Evolutionary conservation across 768 basidiomycete genomes (phyloP).

Genomic region (Tylopilus balloui): DNA sequence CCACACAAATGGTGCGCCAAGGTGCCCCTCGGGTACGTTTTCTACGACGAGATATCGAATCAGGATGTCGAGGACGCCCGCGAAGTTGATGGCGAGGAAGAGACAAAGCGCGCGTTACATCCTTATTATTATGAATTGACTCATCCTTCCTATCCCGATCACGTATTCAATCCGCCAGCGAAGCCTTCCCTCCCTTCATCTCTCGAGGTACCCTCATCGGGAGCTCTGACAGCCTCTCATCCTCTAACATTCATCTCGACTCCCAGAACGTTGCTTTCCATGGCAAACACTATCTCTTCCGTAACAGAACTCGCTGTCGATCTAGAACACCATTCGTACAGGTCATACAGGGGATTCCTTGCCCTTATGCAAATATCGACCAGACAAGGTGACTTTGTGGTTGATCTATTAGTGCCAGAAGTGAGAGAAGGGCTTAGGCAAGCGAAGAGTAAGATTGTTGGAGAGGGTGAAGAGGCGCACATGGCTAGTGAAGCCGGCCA

Average conservation of each 20-base stretch:
- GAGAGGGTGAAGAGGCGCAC: slow-evolving; percentile 10
- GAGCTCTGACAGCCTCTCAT: background rate
- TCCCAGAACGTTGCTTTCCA: slow-evolving; percentile 45
- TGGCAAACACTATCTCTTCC: slow-evolving; percentile 64
- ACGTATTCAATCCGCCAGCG: slow-evolving; percentile 52
- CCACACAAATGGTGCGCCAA: slow-evolving; percentile 78
- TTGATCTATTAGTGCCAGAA: slow-evolving; percentile 64
- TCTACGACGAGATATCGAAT: slow-evolving; percentile 26
- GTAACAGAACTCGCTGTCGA: slow-evolving; percentile 87
- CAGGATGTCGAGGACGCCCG: slow-evolving; percentile 18
- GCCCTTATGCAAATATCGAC: slow-evolving; percentile 94
- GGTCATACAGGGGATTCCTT: slow-evolving; percentile 81
- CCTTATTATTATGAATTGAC: slow-evolving; percentile 86
- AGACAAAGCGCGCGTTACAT: slow-evolving; percentile 41
- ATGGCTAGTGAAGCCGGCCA: slow-evolving; percentile 38
- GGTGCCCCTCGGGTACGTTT: slow-evolving; percentile 71
- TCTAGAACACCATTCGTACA: slow-evolving; percentile 88
- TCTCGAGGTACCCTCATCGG: slow-evolving; percentile 50
- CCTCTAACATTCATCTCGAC: slow-evolving; percentile 72
- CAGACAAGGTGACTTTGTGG: slow-evolving; percentile 76
- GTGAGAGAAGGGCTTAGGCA: slow-evolving; percentile 70
- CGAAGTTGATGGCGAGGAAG: slow-evolving; percentile 21
- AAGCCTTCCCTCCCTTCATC: slow-evolving; percentile 50
- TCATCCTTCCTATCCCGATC: slow-evolving; percentile 64
- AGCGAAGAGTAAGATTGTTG: slow-evolving; percentile 41